phyloP scores from a whole-genome alignment of 805 yeast genomes.

The Yarrowia hollandica region DNA sequence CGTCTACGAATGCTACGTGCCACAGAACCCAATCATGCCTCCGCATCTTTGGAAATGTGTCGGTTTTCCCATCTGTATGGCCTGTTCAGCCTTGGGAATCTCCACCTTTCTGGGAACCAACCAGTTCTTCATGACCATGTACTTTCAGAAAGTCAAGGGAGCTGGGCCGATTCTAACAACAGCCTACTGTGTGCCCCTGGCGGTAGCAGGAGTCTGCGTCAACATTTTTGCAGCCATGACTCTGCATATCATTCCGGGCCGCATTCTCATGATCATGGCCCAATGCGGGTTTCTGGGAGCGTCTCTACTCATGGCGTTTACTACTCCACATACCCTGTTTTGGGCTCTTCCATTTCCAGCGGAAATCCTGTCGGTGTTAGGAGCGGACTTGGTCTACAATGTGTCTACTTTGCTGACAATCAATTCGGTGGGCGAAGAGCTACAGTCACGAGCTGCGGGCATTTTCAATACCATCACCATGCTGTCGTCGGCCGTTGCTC shows the following conservation, averaged over 20 bases:
- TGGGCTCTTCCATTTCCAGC: slow-evolving; percentile 52
- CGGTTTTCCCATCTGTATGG: slow-evolving; percentile 47
- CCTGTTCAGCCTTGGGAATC: slow-evolving; percentile 46
- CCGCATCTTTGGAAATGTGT: slow-evolving; percentile 46
- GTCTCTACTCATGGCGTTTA: slow-evolving; percentile 48
- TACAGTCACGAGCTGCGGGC: slow-evolving; percentile 52
- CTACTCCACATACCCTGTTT: slow-evolving; percentile 42
- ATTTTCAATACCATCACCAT: slow-evolving; percentile 50
- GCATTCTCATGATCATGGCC: slow-evolving; percentile 43
- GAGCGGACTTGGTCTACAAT: slow-evolving; percentile 52
- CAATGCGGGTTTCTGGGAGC: slow-evolving; percentile 44
- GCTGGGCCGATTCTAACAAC: slow-evolving; percentile 48
- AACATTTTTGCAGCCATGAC: slow-evolving; percentile 50
- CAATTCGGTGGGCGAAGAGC: slow-evolving; percentile 44
- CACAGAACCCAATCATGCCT: slow-evolving; percentile 52
- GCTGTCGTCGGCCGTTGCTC: slow-evolving; percentile 46
- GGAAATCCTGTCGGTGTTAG: slow-evolving; percentile 45
- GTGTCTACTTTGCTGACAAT: slow-evolving; percentile 49
- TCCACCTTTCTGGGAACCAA: slow-evolving; percentile 47
- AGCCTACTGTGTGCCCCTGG: slow-evolving; percentile 49
- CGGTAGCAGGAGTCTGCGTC: slow-evolving; percentile 47
- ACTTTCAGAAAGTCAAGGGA: slow-evolving; percentile 46
- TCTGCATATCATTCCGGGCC: slow-evolving; percentile 49
- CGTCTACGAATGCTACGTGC: slow-evolving; percentile 45
- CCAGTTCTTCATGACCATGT: slow-evolving; percentile 46